Percentiles rank a stretch among this genome's conserved stretches.
Conservation (phyloP, 2,329 filamentous ascomycete species). For the Fusarium miscanthi region DNA sequence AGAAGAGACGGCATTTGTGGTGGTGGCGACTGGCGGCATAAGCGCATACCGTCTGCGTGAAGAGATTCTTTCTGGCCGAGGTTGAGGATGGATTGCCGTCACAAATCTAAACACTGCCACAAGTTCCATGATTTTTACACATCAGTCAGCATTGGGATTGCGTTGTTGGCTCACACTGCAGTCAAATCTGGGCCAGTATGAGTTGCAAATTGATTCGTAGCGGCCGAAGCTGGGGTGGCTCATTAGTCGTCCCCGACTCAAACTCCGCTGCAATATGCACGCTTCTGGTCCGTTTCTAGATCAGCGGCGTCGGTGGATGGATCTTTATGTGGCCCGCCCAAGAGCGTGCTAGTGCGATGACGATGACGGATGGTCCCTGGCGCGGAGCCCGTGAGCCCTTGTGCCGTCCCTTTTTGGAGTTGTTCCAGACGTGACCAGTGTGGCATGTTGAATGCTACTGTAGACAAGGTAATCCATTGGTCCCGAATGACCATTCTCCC, state of each 20-base stretch:
- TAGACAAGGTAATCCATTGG: slow-evolving; percentile 6
- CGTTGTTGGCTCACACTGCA: slow-evolving; percentile 15
- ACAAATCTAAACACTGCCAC: slow-evolving; percentile 26
- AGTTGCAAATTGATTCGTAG: slow-evolving; percentile 41
- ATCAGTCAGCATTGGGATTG: slow-evolving; percentile 15
- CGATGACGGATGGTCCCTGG: slow-evolving; percentile 36
- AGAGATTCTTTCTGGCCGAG: slow-evolving; percentile 1
- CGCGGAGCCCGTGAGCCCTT: slow-evolving; percentile 21
- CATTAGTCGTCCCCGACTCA: slow-evolving; percentile 42
- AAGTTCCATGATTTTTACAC: slow-evolving; percentile 17
- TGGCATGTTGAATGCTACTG: slow-evolving; percentile 22
- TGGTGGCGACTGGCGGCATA: slow-evolving; percentile 16
- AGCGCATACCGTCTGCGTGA: slow-evolving; percentile 4
- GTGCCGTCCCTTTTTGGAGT: slow-evolving; percentile 19
- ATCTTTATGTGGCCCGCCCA: slow-evolving; percentile 29
- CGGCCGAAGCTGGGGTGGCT: slow-evolving; percentile 44
- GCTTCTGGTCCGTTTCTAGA: slow-evolving; percentile 49
- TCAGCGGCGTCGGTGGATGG: slow-evolving; percentile 45
- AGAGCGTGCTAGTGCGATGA: slow-evolving; percentile 29
- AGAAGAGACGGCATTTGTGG: slow-evolving; percentile 6
- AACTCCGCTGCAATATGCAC: slow-evolving; percentile 41
- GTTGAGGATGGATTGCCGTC: slow-evolving; percentile 16
- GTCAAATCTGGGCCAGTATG: slow-evolving; percentile 27
- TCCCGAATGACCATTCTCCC: slow-evolving; percentile 33
- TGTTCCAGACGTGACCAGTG: slow-evolving; percentile 12